Conservation (phyloP, 179 eudicot genomes). For the Beta macrorhiza region DNA sequence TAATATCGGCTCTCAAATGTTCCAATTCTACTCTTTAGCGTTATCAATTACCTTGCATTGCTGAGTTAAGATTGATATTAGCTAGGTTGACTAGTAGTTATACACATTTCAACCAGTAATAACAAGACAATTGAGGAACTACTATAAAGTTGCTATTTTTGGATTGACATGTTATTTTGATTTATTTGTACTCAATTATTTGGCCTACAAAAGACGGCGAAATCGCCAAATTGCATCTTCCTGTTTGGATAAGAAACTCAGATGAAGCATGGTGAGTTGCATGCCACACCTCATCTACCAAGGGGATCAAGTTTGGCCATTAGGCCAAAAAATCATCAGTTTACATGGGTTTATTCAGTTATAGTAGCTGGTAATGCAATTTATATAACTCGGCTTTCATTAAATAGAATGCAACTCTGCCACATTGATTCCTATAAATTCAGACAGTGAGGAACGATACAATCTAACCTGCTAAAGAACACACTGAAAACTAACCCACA, state of each 20-base stretch:
- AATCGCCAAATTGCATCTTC: background rate
- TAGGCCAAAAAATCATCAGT: background rate
- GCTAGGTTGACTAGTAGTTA: background rate
- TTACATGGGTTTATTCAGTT: background rate
- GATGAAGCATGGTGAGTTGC: background rate
- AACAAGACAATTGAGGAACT: background rate
- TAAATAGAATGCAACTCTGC: no score
- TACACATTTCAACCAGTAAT: background rate
- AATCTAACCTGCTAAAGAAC: background rate
- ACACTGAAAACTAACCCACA: background rate
- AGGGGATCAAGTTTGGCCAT: background rate
- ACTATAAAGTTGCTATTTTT: background rate
- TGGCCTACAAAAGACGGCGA: background rate
- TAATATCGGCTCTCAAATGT: background rate
- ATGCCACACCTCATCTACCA: background rate
- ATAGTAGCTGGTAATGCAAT: background rate
- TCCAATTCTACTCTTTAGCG: no score
- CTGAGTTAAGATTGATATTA: background rate
- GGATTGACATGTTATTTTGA: background rate
- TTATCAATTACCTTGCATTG: background rate
- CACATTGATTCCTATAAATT: background rate
- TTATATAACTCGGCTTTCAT: background rate
- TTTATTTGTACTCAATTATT: background rate
- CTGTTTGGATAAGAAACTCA: slow-evolving; percentile 11
- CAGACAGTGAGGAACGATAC: background rate